Percentiles rank a stretch among this genome's conserved stretches.
These are phyloP conservation scores for Fraxinus americana DNA, from an alignment of 257 asterid genomes.

Conservation along the genomic window DNA sequence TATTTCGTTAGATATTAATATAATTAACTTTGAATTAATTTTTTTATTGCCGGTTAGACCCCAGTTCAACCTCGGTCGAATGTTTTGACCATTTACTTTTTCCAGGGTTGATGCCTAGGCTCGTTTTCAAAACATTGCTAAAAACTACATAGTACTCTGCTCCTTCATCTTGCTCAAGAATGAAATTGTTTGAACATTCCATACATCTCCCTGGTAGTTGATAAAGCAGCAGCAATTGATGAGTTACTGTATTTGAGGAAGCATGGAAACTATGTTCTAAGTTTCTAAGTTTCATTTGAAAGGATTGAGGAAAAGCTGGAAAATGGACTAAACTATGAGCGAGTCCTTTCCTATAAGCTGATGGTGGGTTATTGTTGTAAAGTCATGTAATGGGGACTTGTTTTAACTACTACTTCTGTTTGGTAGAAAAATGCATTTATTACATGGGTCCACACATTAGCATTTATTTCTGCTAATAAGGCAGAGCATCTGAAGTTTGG, in stretches of 20 bases:
- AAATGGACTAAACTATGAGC: not conserved
- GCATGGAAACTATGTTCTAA: not conserved
- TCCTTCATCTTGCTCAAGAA: slow-evolving; percentile 11
- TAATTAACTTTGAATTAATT: too few relatives aligned
- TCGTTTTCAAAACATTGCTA: too few relatives aligned
- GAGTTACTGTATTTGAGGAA: not conserved
- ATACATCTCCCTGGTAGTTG: not conserved
- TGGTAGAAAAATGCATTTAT: not conserved
- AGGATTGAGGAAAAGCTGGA: not conserved
- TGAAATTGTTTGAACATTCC: not conserved
- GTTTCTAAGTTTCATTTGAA: not conserved
- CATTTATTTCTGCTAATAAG: not conserved
- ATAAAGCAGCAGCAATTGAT: not conserved
- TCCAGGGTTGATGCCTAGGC: too few relatives aligned
- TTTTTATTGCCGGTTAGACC: too few relatives aligned
- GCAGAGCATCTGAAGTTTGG: not conserved
- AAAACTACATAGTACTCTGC: not conserved
- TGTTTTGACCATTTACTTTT: too few relatives aligned
- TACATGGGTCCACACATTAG: too few relatives aligned
- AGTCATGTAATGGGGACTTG: not conserved
- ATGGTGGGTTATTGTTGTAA: not conserved
- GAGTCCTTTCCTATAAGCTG: not conserved
- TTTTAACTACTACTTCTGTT: too few relatives aligned
- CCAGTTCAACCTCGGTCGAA: too few relatives aligned
- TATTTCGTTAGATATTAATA: too few relatives aligned